A percentile compares a stretch with the other conserved stretches of the same genome.
These are phyloP conservation scores for Purshia tridentata DNA, from an alignment of 306 rosid species.

Conservation along the genomic window DNA sequence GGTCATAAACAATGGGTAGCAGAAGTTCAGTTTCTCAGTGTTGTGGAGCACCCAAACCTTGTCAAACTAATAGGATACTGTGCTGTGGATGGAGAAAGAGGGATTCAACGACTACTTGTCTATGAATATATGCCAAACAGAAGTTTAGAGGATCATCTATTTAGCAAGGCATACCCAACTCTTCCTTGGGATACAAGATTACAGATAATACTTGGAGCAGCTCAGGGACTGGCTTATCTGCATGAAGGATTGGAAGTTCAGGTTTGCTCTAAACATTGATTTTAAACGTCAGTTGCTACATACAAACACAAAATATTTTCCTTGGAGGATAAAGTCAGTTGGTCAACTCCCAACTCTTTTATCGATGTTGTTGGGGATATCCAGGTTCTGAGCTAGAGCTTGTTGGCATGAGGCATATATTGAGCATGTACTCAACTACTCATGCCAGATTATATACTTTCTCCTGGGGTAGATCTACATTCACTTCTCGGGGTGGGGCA, in stretches of 20 bases:
- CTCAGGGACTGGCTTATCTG: slow-evolving; percentile 72
- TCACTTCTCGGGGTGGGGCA: background rate
- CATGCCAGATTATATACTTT: background rate
- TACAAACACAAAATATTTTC: background rate
- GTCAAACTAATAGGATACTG: slow-evolving; percentile 81
- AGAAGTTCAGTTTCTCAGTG: slow-evolving; percentile 81
- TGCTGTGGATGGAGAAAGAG: slow-evolving; percentile 76
- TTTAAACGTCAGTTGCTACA: background rate
- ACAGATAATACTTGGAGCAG: slow-evolving; percentile 64
- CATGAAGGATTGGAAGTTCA: slow-evolving; percentile 84
- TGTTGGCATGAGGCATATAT: background rate
- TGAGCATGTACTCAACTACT: background rate
- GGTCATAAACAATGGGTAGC: slow-evolving; percentile 89
- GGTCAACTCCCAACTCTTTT: background rate
- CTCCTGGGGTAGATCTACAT: background rate
- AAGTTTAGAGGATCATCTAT: slow-evolving; percentile 77
- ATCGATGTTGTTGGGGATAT: no score
- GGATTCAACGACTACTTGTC: slow-evolving; percentile 78
- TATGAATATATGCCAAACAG: slow-evolving; percentile 71
- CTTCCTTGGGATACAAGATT: slow-evolving; percentile 73
- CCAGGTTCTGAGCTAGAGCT: background rate
- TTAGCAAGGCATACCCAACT: slow-evolving; percentile 46
- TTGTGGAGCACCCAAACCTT: slow-evolving; percentile 83
- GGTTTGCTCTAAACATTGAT: slow-evolving; percentile 37
- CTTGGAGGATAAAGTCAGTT: background rate